These are phyloP conservation scores for Nicotiana knightiana DNA, from an alignment of 257 asterid genomes.

Conservation along the genomic window DNA sequence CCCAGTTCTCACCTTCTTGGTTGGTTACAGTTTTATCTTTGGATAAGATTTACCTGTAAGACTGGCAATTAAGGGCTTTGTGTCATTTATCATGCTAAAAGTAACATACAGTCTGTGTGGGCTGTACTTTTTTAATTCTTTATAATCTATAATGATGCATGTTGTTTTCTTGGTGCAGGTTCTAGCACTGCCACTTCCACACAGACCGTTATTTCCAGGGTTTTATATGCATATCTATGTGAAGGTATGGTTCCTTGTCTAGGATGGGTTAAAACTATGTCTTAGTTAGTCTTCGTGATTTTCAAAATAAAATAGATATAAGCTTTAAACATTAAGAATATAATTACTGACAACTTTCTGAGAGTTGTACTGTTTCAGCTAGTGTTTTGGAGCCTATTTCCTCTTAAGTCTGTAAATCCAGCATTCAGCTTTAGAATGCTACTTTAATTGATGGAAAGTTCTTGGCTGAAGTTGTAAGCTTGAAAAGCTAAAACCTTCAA, in stretches of 20 bases:
- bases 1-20: background rate
- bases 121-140: background rate
- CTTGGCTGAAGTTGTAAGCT: background rate
- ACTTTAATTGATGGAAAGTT: background rate
- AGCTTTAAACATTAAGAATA: background rate
- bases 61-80: background rate
- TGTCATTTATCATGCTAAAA: background rate
- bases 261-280: background rate
- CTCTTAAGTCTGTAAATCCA: background rate
- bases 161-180: constrained; percentile 43
- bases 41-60: background rate
- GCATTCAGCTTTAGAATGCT: background rate
- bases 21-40: background rate
- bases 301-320: background rate
- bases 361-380: background rate
- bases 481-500: background rate
- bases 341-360: background rate
- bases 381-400: background rate
- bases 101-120: background rate
- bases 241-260: constrained; percentile 53
- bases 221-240: constrained; percentile 92
- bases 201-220: constrained; percentile 89
- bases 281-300: background rate
- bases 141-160: background rate
- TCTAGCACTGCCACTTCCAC: constrained; percentile 60